Evolutionary conservation across 1,139 yeast genomes (phyloP).

Genomic region (Insectozyma bohioensis): DNA sequence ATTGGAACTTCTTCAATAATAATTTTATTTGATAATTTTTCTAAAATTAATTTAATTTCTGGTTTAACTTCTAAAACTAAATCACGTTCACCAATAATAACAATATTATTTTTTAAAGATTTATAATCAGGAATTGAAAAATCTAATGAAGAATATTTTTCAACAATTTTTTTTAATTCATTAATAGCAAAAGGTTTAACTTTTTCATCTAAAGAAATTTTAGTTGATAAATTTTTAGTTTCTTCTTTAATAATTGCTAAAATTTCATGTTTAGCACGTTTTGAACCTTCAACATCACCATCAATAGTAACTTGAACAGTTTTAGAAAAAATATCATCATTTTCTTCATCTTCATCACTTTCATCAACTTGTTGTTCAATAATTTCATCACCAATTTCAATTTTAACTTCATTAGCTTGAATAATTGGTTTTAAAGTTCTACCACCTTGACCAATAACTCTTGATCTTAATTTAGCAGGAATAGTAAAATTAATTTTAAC

Average conservation of each 20-base stretch:
- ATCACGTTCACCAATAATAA: slow-evolving; percentile 66
- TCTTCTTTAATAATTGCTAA: slow-evolving; percentile 73
- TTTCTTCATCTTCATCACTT: slow-evolving; percentile 23
- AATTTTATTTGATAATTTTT: slow-evolving; percentile 39
- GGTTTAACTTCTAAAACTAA: slow-evolving; percentile 50
- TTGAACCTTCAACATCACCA: slow-evolving; percentile 86
- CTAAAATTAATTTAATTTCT: slow-evolving; percentile 48
- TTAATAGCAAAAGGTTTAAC: slow-evolving; percentile 53
- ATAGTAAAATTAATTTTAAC: slow-evolving; percentile 59
- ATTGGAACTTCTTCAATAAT: slow-evolving; percentile 40
- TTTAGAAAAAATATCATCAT: slow-evolving; percentile 53
- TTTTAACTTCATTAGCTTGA: slow-evolving; percentile 65
- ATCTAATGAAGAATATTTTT: slow-evolving; percentile 28
- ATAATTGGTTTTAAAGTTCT: slow-evolving; percentile 77
- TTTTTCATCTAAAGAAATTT: slow-evolving; percentile 44
- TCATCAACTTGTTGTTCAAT: slow-evolving; percentile 21
- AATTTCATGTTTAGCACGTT: slow-evolving; percentile 69
- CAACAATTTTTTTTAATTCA: slow-evolving; percentile 23
- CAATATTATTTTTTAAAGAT: slow-evolving; percentile 27
- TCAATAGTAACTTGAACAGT: slow-evolving; percentile 63
- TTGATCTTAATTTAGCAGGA: slow-evolving; percentile 78
- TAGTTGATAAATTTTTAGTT: slow-evolving; percentile 57
- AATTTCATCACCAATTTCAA: slow-evolving; percentile 60
- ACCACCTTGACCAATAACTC: slow-evolving; percentile 90
- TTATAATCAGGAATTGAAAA: slow-evolving; percentile 34